These are phyloP conservation scores for Astragalus membranaceus DNA, from an alignment of 306 rosid genomes.

Conservation along the genomic window DNA sequence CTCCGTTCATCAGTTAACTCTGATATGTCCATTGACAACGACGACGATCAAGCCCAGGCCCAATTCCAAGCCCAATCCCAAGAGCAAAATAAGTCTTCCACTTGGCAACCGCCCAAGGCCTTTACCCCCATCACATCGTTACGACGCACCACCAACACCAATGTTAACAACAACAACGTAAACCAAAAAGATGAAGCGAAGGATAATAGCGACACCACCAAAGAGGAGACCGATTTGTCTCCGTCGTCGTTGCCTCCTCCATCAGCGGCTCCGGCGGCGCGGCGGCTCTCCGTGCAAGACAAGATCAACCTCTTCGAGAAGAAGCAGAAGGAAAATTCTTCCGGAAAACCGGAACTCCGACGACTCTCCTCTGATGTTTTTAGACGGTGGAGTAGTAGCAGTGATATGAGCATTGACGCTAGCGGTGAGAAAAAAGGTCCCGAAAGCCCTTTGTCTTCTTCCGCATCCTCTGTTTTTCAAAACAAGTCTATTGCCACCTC, in stretches of 20 bases:
- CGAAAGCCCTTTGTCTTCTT: conserved; percentile 59
- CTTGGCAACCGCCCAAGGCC: conserved; percentile 53
- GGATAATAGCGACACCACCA: background rate
- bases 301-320: conserved; percentile 90
- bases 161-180: conserved; percentile 3
- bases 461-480: conserved; percentile 38
- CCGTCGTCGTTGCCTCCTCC: background rate
- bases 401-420: conserved; percentile 93
- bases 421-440: conserved; percentile 64
- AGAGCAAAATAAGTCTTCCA: conserved; percentile 17
- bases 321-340: conserved; percentile 76
- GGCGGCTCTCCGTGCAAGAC: conserved; percentile 96
- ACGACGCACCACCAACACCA: conserved; percentile 22
- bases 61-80: background rate
- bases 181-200: conserved; percentile 37
- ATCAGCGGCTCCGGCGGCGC: conserved; percentile 32
- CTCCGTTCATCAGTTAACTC: conserved; percentile 73
- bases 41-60: conserved; percentile 30
- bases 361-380: conserved; percentile 75
- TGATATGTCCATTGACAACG: conserved; percentile 95
- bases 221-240: conserved; percentile 24
- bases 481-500: conserved; percentile 23
- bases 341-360: conserved; percentile 65
- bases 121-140: conserved; percentile 20
- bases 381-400: conserved; percentile 89